These are phyloP conservation scores for Xylaria sp. DNA, from an alignment of 2,329 filamentous ascomycete genomes.

Conservation along the genomic window DNA sequence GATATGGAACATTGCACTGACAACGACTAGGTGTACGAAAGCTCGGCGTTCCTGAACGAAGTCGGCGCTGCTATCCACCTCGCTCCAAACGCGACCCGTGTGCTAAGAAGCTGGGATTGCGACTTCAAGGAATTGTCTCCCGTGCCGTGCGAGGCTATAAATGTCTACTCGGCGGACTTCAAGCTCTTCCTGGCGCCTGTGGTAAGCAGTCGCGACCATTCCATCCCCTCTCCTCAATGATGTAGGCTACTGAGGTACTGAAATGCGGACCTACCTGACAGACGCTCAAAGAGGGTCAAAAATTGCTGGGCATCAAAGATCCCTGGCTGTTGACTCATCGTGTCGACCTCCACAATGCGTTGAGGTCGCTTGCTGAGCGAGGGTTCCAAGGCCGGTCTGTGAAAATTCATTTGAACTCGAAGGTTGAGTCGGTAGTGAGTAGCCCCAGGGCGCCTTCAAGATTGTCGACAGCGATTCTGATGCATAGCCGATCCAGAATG, in stretches of 20 bases:
- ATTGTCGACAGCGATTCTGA: background rate
- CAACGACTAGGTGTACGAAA: constrained; percentile 18
- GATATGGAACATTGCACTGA: background rate
- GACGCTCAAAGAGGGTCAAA: constrained; percentile 1
- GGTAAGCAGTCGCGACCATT: background rate
- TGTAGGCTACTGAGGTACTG: background rate
- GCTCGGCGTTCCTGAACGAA: constrained; percentile 23
- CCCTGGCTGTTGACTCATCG: constrained; percentile 21
- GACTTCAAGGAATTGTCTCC: constrained; percentile 8
- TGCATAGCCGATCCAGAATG: background rate
- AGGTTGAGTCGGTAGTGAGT: constrained; percentile 23
- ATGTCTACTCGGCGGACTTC: background rate
- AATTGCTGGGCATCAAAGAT: constrained; percentile 3
- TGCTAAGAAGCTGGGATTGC: constrained; percentile 18
- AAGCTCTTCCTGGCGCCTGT: background rate
- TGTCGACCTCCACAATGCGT: constrained; percentile 19
- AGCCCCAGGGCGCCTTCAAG: background rate
- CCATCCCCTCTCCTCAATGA: background rate
- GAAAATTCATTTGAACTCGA: constrained; percentile 24
- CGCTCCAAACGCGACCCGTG: constrained; percentile 13
- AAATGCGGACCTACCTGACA: background rate
- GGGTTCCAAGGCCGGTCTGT: constrained; percentile 14
- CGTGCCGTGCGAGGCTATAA: constrained; percentile 7
- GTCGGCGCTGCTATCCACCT: constrained; percentile 26
- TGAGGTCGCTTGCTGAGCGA: constrained; percentile 9